Conservation (phyloP, 768 basidiomycete species). For the Leccinellum rugosiceps region DNA sequence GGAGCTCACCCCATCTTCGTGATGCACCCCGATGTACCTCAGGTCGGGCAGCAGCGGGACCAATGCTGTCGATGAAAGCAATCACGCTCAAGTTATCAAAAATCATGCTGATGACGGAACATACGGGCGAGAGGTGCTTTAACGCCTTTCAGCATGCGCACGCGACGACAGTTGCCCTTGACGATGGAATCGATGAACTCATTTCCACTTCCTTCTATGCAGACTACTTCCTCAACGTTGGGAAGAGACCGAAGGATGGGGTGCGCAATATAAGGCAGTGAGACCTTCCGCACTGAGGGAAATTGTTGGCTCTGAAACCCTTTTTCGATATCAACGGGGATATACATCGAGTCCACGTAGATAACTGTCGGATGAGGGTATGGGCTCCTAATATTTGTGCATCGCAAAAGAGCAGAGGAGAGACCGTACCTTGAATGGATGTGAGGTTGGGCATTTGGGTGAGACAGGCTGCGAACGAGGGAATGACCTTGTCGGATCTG, state of each 20-base stretch:
- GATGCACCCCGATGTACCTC: neutral
- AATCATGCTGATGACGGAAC: constrained; percentile 2
- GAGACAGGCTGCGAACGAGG: constrained; percentile 7
- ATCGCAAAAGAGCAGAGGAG: neutral
- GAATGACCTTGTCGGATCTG: neutral
- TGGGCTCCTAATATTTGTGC: neutral
- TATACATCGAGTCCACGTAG: neutral
- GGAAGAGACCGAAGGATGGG: constrained; percentile 10
- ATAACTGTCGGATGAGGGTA: neutral
- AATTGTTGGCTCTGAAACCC: constrained; percentile 10
- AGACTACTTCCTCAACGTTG: constrained; percentile 8
- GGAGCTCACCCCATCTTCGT: neutral
- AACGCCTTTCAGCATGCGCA: constrained; percentile 9
- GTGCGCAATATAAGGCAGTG: constrained; percentile 3
- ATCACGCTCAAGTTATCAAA: neutral
- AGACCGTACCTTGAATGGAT: constrained; percentile 5
- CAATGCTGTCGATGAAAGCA: neutral
- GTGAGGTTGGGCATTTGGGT: constrained; percentile 5
- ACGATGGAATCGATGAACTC: constrained; percentile 5
- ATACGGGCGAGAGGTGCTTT: constrained; percentile 1
- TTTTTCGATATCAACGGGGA: constrained; percentile 1
- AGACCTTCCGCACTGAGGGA: constrained; percentile 7
- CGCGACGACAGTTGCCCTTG: constrained; percentile 1
- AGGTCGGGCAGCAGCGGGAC: constrained; percentile 6
- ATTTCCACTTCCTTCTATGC: constrained; percentile 5